Conservation (phyloP, 768 basidiomycete species). For the Asterophora lycoperdoides region DNA sequence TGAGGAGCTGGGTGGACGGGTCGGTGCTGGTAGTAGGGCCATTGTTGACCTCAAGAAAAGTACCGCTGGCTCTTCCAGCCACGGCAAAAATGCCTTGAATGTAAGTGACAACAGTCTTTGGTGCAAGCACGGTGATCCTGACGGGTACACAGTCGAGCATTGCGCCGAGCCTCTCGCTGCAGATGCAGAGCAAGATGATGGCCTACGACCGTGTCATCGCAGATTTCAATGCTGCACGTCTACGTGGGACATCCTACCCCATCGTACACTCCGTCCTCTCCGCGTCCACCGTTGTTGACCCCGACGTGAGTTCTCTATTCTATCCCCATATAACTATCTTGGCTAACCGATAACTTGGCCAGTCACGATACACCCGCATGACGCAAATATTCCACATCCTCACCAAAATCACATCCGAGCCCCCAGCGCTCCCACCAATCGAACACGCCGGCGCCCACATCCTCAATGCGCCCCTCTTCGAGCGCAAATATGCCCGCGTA, state of each 20-base stretch:
- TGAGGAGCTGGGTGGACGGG: conserved; percentile 79
- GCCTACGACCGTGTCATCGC: conserved; percentile 82
- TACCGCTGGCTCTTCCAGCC: conserved; percentile 22
- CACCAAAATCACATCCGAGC: conserved; percentile 72
- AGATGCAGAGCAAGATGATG: conserved; percentile 96
- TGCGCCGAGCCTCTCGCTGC: conserved; percentile 57
- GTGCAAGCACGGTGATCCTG: neutral
- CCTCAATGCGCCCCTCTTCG: conserved; percentile 72
- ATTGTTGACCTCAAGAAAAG: conserved; percentile 60
- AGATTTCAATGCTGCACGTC: conserved; percentile 70
- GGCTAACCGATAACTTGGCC: neutral
- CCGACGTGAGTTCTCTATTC: conserved; percentile 44
- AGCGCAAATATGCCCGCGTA: conserved; percentile 76
- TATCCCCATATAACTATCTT: neutral
- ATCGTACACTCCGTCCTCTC: conserved; percentile 69
- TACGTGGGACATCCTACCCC: conserved; percentile 70
- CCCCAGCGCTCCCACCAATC: conserved; percentile 67
- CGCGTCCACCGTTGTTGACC: conserved; percentile 55
- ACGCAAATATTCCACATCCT: conserved; percentile 71
- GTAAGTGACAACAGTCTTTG: conserved; percentile 31
- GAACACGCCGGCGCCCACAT: conserved; percentile 82
- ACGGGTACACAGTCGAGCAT: conserved; percentile 25
- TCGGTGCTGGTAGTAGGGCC: conserved; percentile 50
- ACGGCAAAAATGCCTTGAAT: conserved; percentile 50
- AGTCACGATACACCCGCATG: conserved; percentile 56